These are phyloP conservation scores for Dichotomopilus funicola DNA, from an alignment of 2,329 filamentous ascomycete species.

Conservation along the genomic window DNA sequence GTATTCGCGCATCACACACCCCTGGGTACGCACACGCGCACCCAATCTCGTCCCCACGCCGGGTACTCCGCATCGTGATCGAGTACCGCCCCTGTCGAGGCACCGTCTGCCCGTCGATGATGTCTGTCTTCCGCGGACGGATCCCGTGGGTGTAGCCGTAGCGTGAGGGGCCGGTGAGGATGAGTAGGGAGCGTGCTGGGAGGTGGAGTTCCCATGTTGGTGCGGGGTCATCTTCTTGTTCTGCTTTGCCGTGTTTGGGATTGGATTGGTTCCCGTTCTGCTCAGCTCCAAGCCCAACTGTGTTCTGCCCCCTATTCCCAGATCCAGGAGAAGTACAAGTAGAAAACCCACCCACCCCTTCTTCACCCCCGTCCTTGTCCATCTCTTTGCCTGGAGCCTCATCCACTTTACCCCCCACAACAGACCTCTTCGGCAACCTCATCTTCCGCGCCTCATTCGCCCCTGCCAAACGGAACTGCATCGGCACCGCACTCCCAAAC, in stretches of 20 bases:
- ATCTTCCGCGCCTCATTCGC: slow-evolving; percentile 24
- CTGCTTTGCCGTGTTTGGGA: background rate
- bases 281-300: too few relatives aligned
- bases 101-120: slow-evolving; percentile 16
- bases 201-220: slow-evolving; percentile 21
- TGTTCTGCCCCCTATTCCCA: too few relatives aligned
- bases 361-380: too few relatives aligned
- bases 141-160: slow-evolving; percentile 43
- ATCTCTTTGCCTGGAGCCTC: too few relatives aligned
- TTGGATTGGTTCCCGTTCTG: too few relatives aligned
- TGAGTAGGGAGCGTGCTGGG: slow-evolving; percentile 20
- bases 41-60: slow-evolving; percentile 16
- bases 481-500: slow-evolving; percentile 37
- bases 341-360: too few relatives aligned
- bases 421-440: slow-evolving; percentile 23
- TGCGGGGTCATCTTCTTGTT: background rate
- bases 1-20: slow-evolving; percentile 23
- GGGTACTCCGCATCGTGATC: slow-evolving; percentile 22
- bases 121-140: slow-evolving; percentile 45
- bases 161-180: slow-evolving; percentile 23
- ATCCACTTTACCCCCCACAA: background rate
- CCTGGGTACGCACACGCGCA: slow-evolving; percentile 22
- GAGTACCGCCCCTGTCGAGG: slow-evolving; percentile 21
- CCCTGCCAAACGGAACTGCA: slow-evolving; percentile 35
- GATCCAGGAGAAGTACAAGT: too few relatives aligned